These are phyloP conservation scores for Fusarium pseudoanthophilum DNA, from an alignment of 2,329 filamentous ascomycete genomes.

Conservation along the genomic window DNA sequence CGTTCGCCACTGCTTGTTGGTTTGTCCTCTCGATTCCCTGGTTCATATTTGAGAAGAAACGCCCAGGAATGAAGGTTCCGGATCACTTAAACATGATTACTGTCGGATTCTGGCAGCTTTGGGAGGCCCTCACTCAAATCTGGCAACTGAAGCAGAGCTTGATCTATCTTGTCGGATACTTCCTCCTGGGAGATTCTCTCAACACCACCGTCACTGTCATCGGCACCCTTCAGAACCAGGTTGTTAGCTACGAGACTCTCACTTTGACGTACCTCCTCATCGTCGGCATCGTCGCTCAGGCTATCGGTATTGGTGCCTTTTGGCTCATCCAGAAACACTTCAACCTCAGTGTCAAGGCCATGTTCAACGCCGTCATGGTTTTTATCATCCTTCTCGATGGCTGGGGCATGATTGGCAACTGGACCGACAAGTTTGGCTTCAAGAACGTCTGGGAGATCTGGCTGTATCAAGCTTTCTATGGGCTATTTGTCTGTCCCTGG, in stretches of 20 bases:
- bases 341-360: slow-evolving; percentile 70
- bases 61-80: slow-evolving; percentile 63
- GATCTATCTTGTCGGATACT: slow-evolving; percentile 74
- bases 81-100: slow-evolving; percentile 59
- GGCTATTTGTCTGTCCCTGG: slow-evolving; percentile 75
- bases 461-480: slow-evolving; percentile 66
- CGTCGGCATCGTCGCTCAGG: slow-evolving; percentile 72
- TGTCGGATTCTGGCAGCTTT: slow-evolving; percentile 71
- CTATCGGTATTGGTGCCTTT: slow-evolving; percentile 69
- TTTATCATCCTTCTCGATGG: slow-evolving; percentile 68
- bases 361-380: slow-evolving; percentile 74
- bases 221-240: slow-evolving; percentile 70
- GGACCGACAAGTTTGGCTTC: slow-evolving; percentile 57
- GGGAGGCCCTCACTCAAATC: slow-evolving; percentile 66
- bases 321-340: slow-evolving; percentile 71
- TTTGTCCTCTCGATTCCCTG: slow-evolving; percentile 71
- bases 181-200: slow-evolving; percentile 74
- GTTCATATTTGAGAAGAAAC: slow-evolving; percentile 72
- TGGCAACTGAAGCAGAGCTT: slow-evolving; percentile 74
- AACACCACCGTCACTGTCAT: slow-evolving; percentile 78
- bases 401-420: slow-evolving; percentile 60
- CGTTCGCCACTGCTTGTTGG: slow-evolving; percentile 73
- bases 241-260: slow-evolving; percentile 73
- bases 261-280: slow-evolving; percentile 73
- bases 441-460: slow-evolving; percentile 59